These are phyloP conservation scores for Saprolegnia diclina DNA, from an alignment of 352 stramenopile genomes.

Conservation along the genomic window DNA sequence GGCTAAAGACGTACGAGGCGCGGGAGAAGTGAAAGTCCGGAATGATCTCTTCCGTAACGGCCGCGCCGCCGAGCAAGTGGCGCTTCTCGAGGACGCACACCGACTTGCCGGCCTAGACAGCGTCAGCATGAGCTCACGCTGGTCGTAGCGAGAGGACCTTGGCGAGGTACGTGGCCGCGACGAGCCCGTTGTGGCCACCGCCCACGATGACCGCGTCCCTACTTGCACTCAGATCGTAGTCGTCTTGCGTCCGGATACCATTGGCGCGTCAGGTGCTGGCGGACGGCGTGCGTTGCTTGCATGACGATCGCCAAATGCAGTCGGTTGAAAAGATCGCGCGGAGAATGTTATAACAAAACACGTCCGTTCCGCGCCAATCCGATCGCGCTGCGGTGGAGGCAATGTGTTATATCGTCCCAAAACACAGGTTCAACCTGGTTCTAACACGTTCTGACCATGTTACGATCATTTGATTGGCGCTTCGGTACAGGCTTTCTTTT, in stretches of 20 bases:
- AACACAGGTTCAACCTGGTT: background rate
- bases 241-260: background rate
- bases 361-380: background rate
- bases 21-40: conserved; percentile 88
- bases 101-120: conserved; percentile 58
- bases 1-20: conserved; percentile 86
- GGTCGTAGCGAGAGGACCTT: conserved; percentile 37
- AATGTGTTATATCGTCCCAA: no score
- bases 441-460: background rate
- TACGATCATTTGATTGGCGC: no score
- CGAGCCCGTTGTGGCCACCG: conserved; percentile 86
- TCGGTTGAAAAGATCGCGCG: background rate
- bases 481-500: background rate
- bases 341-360: background rate
- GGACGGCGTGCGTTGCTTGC: no score
- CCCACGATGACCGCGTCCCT: conserved; percentile 87
- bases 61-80: conserved; percentile 80
- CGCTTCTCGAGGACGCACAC: conserved; percentile 86
- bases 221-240: background rate
- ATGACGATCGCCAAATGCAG: background rate
- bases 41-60: conserved; percentile 88
- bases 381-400: background rate
- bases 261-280: background rate
- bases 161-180: conserved; percentile 83
- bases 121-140: background rate